Evolutionary conservation across 225 moss, liverwort and hornwort genomes (phyloP).

Genomic region (Asterella californica): DNA sequence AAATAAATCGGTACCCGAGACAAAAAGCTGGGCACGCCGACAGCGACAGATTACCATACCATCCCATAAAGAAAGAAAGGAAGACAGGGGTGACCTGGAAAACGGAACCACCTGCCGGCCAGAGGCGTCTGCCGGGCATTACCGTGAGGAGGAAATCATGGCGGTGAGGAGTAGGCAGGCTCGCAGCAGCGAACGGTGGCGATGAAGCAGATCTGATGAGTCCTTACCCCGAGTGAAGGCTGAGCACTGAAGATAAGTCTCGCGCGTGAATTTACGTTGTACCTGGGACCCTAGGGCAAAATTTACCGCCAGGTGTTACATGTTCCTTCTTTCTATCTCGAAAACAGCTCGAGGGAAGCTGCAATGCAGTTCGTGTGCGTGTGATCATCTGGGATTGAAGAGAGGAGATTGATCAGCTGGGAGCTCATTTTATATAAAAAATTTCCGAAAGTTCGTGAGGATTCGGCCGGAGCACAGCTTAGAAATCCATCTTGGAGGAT

Average conservation of each 20-base stretch:
- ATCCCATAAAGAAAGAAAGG: neutral
- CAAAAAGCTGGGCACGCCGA: neutral
- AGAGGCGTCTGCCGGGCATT: neutral
- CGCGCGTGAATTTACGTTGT: slow-evolving; percentile 1
- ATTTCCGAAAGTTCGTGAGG: neutral
- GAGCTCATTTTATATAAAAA: neutral
- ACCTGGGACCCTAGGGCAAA: slow-evolving; percentile 3
- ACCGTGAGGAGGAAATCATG: neutral
- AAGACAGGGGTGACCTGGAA: neutral
- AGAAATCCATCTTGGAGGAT: slow-evolving; percentile 2
- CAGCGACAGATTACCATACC: neutral
- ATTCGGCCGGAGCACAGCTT: neutral
- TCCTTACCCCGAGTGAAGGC: slow-evolving; percentile 4
- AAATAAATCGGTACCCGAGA: neutral
- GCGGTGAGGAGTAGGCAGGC: slow-evolving; percentile 16
- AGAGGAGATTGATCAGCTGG: neutral
- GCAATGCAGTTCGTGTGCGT: slow-evolving; percentile 11
- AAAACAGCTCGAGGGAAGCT: slow-evolving; percentile 14
- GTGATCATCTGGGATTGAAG: slow-evolving; percentile 10
- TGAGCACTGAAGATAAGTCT: slow-evolving; percentile 5
- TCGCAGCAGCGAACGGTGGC: neutral
- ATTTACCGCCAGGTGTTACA: slow-evolving; percentile 23
- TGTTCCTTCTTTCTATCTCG: slow-evolving; percentile 2
- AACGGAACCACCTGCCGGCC: neutral
- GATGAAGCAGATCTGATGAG: neutral